Evolutionary conservation across 1,139 yeast genomes (phyloP).

Genomic region (Suhomyces maxii): DNA sequence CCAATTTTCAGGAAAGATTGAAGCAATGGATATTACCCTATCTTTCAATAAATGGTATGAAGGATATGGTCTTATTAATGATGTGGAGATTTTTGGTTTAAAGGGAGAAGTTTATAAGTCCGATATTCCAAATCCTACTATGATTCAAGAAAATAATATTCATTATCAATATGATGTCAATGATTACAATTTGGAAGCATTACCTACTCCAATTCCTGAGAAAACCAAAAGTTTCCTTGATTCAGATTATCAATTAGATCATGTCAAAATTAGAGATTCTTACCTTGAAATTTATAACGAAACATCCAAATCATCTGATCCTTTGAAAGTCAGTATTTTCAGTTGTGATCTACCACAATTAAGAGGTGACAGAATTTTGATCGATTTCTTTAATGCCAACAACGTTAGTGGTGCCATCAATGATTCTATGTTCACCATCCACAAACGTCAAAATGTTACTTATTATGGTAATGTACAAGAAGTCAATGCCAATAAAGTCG

Average conservation of each 20-base stretch:
- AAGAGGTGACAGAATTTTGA: conserved; percentile 55
- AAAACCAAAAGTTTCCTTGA: conserved; percentile 23
- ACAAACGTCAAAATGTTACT: conserved; percentile 47
- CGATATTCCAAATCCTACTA: neutral
- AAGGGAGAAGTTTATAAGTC: conserved; percentile 46
- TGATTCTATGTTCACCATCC: conserved; percentile 72
- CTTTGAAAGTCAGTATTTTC: conserved; percentile 57
- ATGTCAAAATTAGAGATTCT: conserved; percentile 57
- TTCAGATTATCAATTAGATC: conserved; percentile 49
- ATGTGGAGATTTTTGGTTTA: conserved; percentile 62
- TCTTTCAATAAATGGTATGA: conserved; percentile 70
- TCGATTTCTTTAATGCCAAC: conserved; percentile 68
- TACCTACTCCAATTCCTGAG: conserved; percentile 1
- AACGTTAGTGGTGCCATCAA: conserved; percentile 73
- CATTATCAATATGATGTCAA: conserved; percentile 36
- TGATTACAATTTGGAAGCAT: conserved; percentile 26
- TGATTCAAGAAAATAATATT: conserved; percentile 23
- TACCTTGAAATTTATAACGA: conserved; percentile 46
- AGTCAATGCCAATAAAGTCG: conserved; percentile 43
- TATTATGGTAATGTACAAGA: conserved; percentile 25
- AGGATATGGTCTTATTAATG: conserved; percentile 65
- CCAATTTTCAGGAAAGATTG: conserved; percentile 43
- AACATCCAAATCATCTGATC: conserved; percentile 23
- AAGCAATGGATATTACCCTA: conserved; percentile 56
- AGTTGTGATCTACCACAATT: conserved; percentile 64